Conservation (phyloP, 2,329 filamentous ascomycete species). For the Nothomitra cinnamomea region DNA sequence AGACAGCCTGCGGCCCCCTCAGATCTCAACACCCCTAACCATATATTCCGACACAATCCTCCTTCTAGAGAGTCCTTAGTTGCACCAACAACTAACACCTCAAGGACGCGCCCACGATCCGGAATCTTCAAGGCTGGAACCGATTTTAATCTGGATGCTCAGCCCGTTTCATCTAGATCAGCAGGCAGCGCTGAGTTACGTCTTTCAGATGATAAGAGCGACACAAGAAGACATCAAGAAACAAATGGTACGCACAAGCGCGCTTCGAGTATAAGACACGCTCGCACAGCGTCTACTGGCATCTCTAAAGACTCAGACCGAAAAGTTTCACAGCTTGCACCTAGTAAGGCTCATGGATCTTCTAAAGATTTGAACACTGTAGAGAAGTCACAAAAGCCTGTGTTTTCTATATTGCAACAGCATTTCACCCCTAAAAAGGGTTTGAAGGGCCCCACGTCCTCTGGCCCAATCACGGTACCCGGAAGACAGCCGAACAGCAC, state of each 20-base stretch:
- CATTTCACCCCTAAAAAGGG: constrained; percentile 23
- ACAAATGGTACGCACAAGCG: constrained; percentile 5
- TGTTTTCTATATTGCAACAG: constrained; percentile 23
- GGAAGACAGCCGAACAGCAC: neutral
- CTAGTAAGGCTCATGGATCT: neutral
- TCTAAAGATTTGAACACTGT: neutral
- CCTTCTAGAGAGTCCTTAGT: constrained; percentile 9
- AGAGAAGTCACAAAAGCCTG: constrained; percentile 12
- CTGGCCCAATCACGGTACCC: constrained; percentile 18
- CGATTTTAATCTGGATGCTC: neutral
- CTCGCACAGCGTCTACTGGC: neutral
- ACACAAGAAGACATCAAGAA: neutral
- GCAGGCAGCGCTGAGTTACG: neutral
- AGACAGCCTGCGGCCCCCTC: constrained; percentile 7
- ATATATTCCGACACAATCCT: constrained; percentile 10
- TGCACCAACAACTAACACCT: constrained; percentile 13
- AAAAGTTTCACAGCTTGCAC: neutral
- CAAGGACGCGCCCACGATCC: constrained; percentile 9
- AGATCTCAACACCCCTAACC: neutral
- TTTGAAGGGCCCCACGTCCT: neutral
- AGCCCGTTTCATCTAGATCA: neutral
- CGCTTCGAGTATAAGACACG: constrained; percentile 12
- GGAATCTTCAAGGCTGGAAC: neutral
- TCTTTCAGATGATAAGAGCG: neutral
- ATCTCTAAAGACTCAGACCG: neutral